These are phyloP conservation scores for Pleurozium schreberi DNA, from an alignment of 225 moss, liverwort and hornwort species.

Conservation along the genomic window DNA sequence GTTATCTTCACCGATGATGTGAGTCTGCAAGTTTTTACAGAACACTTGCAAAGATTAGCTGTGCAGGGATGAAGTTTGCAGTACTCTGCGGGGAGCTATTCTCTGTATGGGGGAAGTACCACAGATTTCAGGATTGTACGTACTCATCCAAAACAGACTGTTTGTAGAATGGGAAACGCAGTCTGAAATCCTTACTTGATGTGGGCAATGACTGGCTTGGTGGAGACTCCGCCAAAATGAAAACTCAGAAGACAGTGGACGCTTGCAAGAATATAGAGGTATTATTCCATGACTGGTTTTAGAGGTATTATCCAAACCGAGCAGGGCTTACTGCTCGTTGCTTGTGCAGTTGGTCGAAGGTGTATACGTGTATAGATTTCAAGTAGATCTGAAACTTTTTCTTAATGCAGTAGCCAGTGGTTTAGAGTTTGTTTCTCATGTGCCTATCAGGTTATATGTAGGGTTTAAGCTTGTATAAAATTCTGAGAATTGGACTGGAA, in stretches of 20 bases:
- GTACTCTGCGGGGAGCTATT: background rate
- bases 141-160: background rate
- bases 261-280: background rate
- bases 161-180: background rate
- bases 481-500: background rate
- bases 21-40: constrained; percentile 87
- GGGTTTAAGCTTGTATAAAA: constrained; percentile 6
- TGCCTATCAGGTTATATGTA: background rate
- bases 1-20: constrained; percentile 97
- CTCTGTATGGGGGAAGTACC: background rate
- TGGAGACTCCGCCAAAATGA: background rate
- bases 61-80: constrained; percentile 53
- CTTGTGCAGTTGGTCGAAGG: constrained; percentile 5
- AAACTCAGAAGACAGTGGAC: background rate
- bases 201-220: background rate
- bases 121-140: background rate
- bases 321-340: background rate
- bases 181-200: background rate
- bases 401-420: background rate
- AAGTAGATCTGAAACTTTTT: background rate
- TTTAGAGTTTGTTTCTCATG: background rate
- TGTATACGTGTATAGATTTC: background rate
- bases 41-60: constrained; percentile 92
- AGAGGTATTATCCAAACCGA: background rate
- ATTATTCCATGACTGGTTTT: background rate